Evolutionary conservation across 352 stramenopile genomes (phyloP), one percentile per base, ranked within the genome.

Genomic region (Phytophthora uliginosa): DNA sequence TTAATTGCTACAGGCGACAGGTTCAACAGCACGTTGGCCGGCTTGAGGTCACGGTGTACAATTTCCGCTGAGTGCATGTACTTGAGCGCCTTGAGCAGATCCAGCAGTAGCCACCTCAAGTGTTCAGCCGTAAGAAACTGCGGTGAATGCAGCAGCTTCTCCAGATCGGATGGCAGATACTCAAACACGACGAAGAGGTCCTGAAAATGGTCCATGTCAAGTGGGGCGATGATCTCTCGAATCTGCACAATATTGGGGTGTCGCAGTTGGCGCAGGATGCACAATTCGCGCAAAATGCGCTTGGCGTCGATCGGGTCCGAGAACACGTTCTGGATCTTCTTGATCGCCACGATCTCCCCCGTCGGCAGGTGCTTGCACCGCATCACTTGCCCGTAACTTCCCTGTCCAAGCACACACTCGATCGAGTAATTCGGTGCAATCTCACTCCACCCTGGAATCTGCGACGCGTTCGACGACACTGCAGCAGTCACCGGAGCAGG

Each of bases 21-120:
- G 51, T 96, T 97, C 22, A 97, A 73, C 59, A 97, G 69, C 54
- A 97, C 88, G 73, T 97, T 97, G 31, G 89, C 88, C 1, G 90
- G 91, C 61, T 97, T 97, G 7, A 97, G 69, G 66, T 97, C 91
- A 51, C 91, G 89, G 57, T 97, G 91, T 33, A 97, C 90, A 66
- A 97, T 96, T 73, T 94, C 85, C 6, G 90, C 88, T 22, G 88
- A 95, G 76, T 96, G 89, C 89, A 96, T 95, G 74, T 96, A 96
- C 85, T 96, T 96, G 56, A 96, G 79, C 36, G 89, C 89, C 73
- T 96, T 96, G 47, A 96, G 78, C 42, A 96, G 63, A 74, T 96
- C 89, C 36, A 96, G 63, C 9, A 96, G 73, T n/a, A 96, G 66
- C 89, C 89, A 96, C 4, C 89, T 84, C 62, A 96, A 64, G 64